A percentile compares a stretch with the other conserved stretches of the same genome.
Conservation (phyloP, 352 stramenopile species). For the Phytopythium delawarense region DNA sequence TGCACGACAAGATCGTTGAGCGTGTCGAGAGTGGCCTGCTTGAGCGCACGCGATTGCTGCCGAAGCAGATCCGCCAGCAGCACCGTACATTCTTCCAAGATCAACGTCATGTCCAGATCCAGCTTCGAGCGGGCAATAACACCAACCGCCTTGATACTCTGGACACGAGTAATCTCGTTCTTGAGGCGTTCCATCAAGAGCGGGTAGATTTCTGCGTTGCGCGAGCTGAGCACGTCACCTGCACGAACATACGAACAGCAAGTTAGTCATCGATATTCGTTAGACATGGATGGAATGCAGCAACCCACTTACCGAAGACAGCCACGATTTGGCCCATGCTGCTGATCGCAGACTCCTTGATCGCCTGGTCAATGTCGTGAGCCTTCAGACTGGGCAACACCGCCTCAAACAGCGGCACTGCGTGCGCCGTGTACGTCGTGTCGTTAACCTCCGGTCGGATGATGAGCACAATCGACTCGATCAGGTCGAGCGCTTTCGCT, state of each 20-base stretch:
- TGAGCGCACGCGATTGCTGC: slow-evolving; percentile 94
- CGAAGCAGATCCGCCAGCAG: slow-evolving; percentile 91
- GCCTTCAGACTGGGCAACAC: slow-evolving; percentile 94
- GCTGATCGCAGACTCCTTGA: slow-evolving; percentile 96
- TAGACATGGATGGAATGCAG: not conserved
- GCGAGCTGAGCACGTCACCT: slow-evolving; percentile 78
- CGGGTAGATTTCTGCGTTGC: slow-evolving; percentile 83
- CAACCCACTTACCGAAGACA: slow-evolving; percentile 34
- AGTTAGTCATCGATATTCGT: not conserved
- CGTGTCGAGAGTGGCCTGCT: slow-evolving; percentile 92
- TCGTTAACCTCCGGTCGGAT: slow-evolving; percentile 49
- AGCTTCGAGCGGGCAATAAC: slow-evolving; percentile 86
- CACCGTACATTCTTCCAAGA: slow-evolving; percentile 86
- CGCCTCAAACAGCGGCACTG: slow-evolving; percentile 87
- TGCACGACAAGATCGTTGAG: slow-evolving; percentile 88
- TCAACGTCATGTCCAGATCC: slow-evolving; percentile 87
- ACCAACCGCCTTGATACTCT: slow-evolving; percentile 95
- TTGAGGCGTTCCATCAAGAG: slow-evolving; percentile 95
- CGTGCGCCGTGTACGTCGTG: slow-evolving; percentile 44
- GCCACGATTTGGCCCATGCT: slow-evolving; percentile 90
- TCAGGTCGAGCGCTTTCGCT: slow-evolving; percentile 91
- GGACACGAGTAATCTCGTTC: slow-evolving; percentile 97
- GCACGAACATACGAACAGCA: slow-evolving; percentile 5
- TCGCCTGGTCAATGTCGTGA: slow-evolving; percentile 98
- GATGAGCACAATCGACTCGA: slow-evolving; percentile 88